Evolutionary conservation across 768 basidiomycete genomes (phyloP), one percentile per base, ranked within the genome.

Genomic region (Trametes meyenii): DNA sequence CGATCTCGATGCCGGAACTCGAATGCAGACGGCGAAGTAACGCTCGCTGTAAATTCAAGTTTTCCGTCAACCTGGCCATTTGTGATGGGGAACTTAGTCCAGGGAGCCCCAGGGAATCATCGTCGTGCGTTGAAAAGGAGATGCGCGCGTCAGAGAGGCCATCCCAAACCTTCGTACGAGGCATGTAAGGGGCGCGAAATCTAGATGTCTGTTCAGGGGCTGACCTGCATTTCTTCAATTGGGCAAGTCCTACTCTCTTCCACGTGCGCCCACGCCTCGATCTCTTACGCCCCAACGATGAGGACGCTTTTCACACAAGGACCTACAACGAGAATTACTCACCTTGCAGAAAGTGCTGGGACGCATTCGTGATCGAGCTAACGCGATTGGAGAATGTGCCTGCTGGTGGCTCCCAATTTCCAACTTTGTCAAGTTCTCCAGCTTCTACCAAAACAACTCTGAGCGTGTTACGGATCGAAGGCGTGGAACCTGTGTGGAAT

Each of bases 61-160:
- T 98, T 74, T 99, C 97, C 0, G 89, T 94, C 69, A 98, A 77
- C 23, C 85, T 86, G 16, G 94, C 87, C 89, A 98, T 93, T 73
- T 79, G 78, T 29, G 62, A 61, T 6, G 69, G 71, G 23, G 73
- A 69, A 1, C 60, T 48, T 19, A 49, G 17, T 0, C 50, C 51
- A 33, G 33, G 35, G 21, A 85, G 60, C 21, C 86, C 83, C 1
- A 82, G 75, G 0, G 88, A 79, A 10, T 43, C 21, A 19, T 50
- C 62, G 23, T 63, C 62, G 11, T 64, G 58, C 8, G 48, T 51
- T 42, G 81, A 78, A 69, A 96, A 96, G 7, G 78, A 78, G 53
- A 95, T 87, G 16, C 91, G 83, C 8, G 94, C 88, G 66, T 88
- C 85, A 1, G 92, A 90, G 42, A 95, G 65, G 1, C 94, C 94